Percentiles rank a stretch among this genome's conserved stretches.
phyloP scores from a whole-genome alignment of 257 asterid species.

The Knoxia roxburghii region DNA sequence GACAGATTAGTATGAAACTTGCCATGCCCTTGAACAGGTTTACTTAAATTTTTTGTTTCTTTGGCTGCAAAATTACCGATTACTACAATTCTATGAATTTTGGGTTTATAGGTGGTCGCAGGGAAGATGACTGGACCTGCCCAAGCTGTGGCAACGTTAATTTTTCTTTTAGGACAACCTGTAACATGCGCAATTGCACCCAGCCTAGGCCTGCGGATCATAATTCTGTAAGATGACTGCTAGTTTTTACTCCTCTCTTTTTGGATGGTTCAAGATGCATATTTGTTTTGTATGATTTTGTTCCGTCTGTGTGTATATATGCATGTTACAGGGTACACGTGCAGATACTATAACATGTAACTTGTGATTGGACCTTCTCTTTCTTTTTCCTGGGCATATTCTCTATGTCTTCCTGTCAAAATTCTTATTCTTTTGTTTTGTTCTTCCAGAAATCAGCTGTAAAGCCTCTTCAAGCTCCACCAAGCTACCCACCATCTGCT shows the following conservation, averaged over 20 bases:
- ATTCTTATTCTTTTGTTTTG: background rate
- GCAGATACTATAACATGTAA: too few relatives aligned
- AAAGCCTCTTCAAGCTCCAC: slow-evolving; percentile 67
- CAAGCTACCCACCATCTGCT: slow-evolving; percentile 51
- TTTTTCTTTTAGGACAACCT: slow-evolving; percentile 84
- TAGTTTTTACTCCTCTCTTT: background rate
- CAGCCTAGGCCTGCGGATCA: slow-evolving; percentile 93
- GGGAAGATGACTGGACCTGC: slow-evolving; percentile 98
- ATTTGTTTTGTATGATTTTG: background rate
- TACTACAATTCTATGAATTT: background rate
- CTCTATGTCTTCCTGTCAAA: background rate
- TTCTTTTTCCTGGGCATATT: background rate
- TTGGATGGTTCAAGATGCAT: background rate
- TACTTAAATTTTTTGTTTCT: background rate
- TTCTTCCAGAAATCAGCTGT: slow-evolving; percentile 54
- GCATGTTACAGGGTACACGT: background rate
- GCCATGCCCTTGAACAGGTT: background rate
- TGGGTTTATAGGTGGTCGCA: slow-evolving; percentile 62
- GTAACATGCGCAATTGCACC: slow-evolving; percentile 88
- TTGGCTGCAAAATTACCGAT: background rate
- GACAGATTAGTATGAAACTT: background rate
- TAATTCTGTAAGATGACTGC: slow-evolving; percentile 42
- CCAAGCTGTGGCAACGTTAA: slow-evolving; percentile 88
- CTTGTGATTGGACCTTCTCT: too few relatives aligned
- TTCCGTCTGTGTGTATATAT: background rate